phyloP scores from a whole-genome alignment of 768 basidiomycete genomes.

The Pulveroboletus sp. region DNA sequence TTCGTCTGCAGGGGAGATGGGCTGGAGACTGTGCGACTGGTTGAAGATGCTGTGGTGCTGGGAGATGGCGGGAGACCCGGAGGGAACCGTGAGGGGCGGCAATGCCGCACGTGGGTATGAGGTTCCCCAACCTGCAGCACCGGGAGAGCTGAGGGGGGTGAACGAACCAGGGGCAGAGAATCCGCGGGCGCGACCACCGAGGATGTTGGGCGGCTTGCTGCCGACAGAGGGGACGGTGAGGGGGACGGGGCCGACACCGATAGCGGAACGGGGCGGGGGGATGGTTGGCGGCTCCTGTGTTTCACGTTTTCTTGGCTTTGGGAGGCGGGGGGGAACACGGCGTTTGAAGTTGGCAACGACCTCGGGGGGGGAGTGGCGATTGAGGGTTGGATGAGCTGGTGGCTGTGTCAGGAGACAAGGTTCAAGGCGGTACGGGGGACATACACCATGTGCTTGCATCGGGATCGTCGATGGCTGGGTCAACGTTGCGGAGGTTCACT shows the following conservation, averaged over 20 bases:
- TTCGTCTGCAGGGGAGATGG: constrained; percentile 68
- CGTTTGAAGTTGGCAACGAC: constrained; percentile 94
- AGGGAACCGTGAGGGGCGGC: constrained; percentile 80
- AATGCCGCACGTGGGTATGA: constrained; percentile 60
- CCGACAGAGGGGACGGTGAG: constrained; percentile 48
- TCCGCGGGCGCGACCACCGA: constrained; percentile 63
- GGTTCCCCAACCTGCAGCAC: constrained; percentile 54
- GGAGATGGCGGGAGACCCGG: constrained; percentile 59
- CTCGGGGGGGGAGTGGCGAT: constrained; percentile 84
- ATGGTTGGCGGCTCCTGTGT: constrained; percentile 61
- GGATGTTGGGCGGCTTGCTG: constrained; percentile 33
- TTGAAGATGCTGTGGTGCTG: constrained; percentile 55
- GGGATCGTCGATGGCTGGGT: constrained; percentile 91
- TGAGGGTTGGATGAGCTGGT: constrained; percentile 85
- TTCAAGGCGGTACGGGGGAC: constrained; percentile 33
- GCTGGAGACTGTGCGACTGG: constrained; percentile 55
- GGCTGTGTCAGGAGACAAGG: constrained; percentile 18
- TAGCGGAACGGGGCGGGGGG: constrained; percentile 72
- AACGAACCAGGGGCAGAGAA: constrained; percentile 83
- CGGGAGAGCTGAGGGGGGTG: constrained; percentile 60
- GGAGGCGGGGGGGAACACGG: constrained; percentile 88
- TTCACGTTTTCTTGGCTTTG: constrained; percentile 82
- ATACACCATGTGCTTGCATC: constrained; percentile 96
- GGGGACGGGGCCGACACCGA: constrained; percentile 63
- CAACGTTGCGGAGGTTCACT: constrained; percentile 91